Base-by-base conservation (phyloP, 257 asterid species). In the Nicotiana benthamiana region DNA sequence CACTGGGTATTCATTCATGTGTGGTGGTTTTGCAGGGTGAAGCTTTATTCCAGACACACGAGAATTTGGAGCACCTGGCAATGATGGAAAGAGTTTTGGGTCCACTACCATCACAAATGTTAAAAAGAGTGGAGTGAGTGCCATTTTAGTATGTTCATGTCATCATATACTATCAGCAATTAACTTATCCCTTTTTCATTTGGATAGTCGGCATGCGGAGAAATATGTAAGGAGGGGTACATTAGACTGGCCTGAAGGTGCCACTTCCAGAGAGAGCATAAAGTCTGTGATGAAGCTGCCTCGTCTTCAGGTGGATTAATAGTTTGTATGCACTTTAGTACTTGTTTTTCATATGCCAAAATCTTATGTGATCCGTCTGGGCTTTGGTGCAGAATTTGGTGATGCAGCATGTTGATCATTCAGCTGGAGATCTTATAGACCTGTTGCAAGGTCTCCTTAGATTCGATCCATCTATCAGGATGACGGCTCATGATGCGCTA, bases 81-180 rank as follows among this genome's bases (percentile, higher is more conserved):
- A 88, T 88, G 91, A 88, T 88, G 91, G 91, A 85, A 80, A 85
- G 90, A 65, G 91, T 88, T 8, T 65, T 88, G 79, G 91, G 91
- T 77, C 89, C 91, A 48, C 53, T 86, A 52, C 91, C 91, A 18
- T 87, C 77, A 32, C 80, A 77, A 64, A 83, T 86, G 87, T 81
- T 88, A 80, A 88, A 86, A 79, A 85, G 88, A 84, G 89, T 79
- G 7, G 91, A 86, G 91, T 88, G 82, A 46, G 91, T 84, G 68
- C 68, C 15, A 40, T 56, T 70, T 68, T 24, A 24, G 66, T 11
- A 76, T 57, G 51, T 43, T 62, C 27, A 36, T 84, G 40, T 75
- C 15, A 6, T 63, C 79, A 4, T 28, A 30, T 4, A 79, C 46
- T 27, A 63, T 68, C 22, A 46, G 52, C 72, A 54, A n/a, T 30